These are phyloP conservation scores for Cystofilobasidium bisporidii DNA, from an alignment of 768 basidiomycete species.

Conservation along the genomic window DNA sequence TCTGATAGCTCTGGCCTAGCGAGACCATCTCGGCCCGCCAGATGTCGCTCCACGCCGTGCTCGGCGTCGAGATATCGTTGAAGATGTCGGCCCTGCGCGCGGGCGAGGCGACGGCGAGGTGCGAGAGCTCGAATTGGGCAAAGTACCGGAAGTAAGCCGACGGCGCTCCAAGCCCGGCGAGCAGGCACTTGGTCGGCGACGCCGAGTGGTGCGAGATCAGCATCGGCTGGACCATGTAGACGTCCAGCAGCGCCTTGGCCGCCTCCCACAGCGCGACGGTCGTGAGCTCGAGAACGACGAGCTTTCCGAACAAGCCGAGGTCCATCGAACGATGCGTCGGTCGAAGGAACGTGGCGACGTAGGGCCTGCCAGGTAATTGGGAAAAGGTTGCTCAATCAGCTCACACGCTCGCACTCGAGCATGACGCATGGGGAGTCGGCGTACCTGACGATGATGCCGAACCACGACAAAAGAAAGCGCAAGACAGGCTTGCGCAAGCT, in stretches of 20 bases:
- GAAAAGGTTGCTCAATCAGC: neutral
- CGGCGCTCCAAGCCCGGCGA: constrained; percentile 5
- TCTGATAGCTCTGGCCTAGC: constrained; percentile 21
- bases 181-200: constrained; percentile 20
- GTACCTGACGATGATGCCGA: constrained; percentile 24
- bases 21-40: constrained; percentile 26
- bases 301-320: constrained; percentile 3
- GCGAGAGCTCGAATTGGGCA: constrained; percentile 26
- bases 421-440: neutral
- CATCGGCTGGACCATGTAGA: constrained; percentile 29
- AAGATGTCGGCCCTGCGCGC: constrained; percentile 14
- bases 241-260: constrained; percentile 13
- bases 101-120: constrained; percentile 18
- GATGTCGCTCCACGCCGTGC: constrained; percentile 18
- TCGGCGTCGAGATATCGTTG: constrained; percentile 16
- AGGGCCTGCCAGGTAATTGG: constrained; percentile 11
- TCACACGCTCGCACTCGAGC: neutral
- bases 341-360: constrained; percentile 26
- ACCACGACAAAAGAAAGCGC: constrained; percentile 24
- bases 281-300: constrained; percentile 14
- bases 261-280: constrained; percentile 24
- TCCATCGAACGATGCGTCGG: constrained; percentile 10
- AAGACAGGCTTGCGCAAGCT: constrained; percentile 4
- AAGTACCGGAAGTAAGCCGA: constrained; percentile 22
- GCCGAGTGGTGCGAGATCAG: constrained; percentile 21